Base-by-base conservation (phyloP, 2,329 filamentous ascomycete genomes). In the Hymenoscyphus fructigenus region DNA sequence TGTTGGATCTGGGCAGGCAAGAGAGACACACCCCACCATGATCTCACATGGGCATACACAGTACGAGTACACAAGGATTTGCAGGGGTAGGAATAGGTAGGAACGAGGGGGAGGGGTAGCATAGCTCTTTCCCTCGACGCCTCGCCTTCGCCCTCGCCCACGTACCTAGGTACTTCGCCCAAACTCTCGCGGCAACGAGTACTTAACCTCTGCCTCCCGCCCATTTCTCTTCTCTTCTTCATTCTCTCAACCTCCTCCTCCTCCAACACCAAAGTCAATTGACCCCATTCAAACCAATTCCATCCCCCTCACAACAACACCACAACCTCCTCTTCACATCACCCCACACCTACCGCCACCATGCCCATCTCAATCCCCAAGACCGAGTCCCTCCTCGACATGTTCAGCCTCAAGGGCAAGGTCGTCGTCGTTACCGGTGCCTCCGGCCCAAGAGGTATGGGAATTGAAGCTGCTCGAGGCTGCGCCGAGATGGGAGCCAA, bases 391-490 rank as follows among this genome's bases (percentile, higher is more conserved):
- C 62, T 64, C 57, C n/a, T 57, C 44, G 62, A 60, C 57, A 62
- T 84, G 65, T 89, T 90, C 79, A 84, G 81, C 70, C 78, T 91
- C 64, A 82, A 82, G 65, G 82, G 84, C 72, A 88, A 86, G 75
- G 83, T 89, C 5, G 81, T 89, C 59, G 76, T 88, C 53, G 84
- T 90, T 1, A 87, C 87, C 41, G 87, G 88, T 55, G 88, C 82
- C 65, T 84, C 82, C 55, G 87, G 87, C 10, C 84, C 91, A 63
- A 86, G 85, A 66, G 87, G 87, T 63, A 89, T 90, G 80, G 87
- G 87, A 66, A 88, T 87, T 66, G 86, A 88, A 76, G 87, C 86
- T 66, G 87, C 87, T 59, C 85, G 86, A 60, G 86, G 85, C 70
- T 86, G 83, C 74, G 86, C 86, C 67, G 86, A 89, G 76, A 85